Percentiles rank a stretch among this genome's conserved stretches.
Conservation (phyloP, 2,329 filamentous ascomycete genomes). For the Fusarium sp. region DNA sequence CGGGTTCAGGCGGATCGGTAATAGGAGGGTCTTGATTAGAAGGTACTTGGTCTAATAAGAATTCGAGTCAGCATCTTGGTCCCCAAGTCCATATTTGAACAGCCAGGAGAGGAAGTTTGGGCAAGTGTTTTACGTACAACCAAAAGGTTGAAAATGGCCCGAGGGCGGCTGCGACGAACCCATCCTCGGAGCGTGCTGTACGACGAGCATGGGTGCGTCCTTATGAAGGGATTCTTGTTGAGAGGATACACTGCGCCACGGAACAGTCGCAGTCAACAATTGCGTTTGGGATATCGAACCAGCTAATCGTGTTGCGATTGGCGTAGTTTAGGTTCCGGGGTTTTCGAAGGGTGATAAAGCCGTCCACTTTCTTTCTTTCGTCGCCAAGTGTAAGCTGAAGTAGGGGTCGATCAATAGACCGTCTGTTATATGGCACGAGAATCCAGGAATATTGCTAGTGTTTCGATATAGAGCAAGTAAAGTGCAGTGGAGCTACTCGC, state of each 20-base stretch:
- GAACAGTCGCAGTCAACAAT: constrained; percentile 8
- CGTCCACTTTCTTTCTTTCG: constrained; percentile 4
- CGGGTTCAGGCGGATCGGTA: constrained; percentile 68
- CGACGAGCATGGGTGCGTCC: constrained; percentile 66
- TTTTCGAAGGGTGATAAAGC: background rate
- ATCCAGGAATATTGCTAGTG: background rate
- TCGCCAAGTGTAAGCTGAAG: constrained; percentile 13
- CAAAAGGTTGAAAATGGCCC: constrained; percentile 70
- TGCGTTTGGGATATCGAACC: background rate
- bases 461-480: constrained; percentile 3
- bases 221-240: constrained; percentile 23
- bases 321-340: background rate
- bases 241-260: constrained; percentile 12
- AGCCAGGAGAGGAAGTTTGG: background rate
- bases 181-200: constrained; percentile 67
- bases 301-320: constrained; percentile 1
- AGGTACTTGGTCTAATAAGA: constrained; percentile 58
- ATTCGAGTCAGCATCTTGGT: constrained; percentile 43
- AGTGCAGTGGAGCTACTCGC: background rate
- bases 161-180: constrained; percentile 66
- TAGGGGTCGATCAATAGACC: background rate
- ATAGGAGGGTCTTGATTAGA: constrained; percentile 58
- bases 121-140: constrained; percentile 64
- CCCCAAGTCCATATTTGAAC: background rate
- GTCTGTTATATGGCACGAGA: constrained; percentile 6